Conservation (phyloP, 2,329 filamentous ascomycete species). For the Alternaria tenuissima region DNA sequence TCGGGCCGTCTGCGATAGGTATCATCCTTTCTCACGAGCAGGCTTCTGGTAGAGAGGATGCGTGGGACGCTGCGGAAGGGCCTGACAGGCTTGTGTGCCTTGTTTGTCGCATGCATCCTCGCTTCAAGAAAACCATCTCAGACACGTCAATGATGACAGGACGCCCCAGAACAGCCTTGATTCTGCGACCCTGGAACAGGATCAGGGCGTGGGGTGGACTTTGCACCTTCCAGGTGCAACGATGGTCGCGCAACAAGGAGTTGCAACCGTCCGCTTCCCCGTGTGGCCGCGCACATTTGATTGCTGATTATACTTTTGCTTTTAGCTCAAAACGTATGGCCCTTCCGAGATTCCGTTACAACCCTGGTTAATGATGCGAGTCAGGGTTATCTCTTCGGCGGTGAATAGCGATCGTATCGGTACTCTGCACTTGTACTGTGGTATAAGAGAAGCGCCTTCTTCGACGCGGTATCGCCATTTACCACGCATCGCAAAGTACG, state of each 20-base stretch:
- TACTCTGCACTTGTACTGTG: constrained; percentile 12
- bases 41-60: constrained; percentile 18
- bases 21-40: constrained; percentile 6
- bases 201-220: constrained; percentile 44
- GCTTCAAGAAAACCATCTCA: constrained; percentile 11
- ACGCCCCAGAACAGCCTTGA: constrained; percentile 27
- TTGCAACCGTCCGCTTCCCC: constrained; percentile 42
- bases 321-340: constrained; percentile 38
- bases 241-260: constrained; percentile 42
- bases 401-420: constrained; percentile 24
- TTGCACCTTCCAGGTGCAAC: constrained; percentile 36
- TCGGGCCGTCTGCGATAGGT: constrained; percentile 21
- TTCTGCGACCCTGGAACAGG: constrained; percentile 17
- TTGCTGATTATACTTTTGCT: constrained; percentile 35
- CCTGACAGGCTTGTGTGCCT: constrained; percentile 7
- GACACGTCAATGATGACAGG: constrained; percentile 22
- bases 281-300: constrained; percentile 28
- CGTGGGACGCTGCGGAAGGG: constrained; percentile 18
- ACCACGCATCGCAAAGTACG: constrained; percentile 15
- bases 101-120: constrained; percentile 21
- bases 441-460: constrained; percentile 39
- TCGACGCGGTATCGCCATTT: constrained; percentile 19
- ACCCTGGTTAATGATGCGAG: constrained; percentile 35
- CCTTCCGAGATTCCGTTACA: constrained; percentile 14
- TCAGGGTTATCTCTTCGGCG: constrained; percentile 33